Evolutionary conservation across 1,139 yeast species (phyloP), one percentile per base, ranked within the genome.

Genomic region (Lodderomyces theae): DNA sequence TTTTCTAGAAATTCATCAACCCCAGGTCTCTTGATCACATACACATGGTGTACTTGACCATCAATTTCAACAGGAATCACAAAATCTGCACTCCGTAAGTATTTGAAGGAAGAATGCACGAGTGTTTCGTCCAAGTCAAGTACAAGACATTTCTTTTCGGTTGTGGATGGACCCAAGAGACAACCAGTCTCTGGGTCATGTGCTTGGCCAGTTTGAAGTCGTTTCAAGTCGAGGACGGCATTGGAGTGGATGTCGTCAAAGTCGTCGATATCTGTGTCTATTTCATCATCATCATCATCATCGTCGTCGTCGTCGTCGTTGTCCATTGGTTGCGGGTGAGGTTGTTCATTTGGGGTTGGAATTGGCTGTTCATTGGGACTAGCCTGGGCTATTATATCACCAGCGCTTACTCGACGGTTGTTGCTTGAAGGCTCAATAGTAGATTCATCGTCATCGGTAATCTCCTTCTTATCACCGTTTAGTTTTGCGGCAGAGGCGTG

Each of bases 21-120:
- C 1, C 98, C 98, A 1, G 99, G 99, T 54, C 99, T 78, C 59
- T 94, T 92, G 44, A 90, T 88, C 24, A 92, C 98, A 60, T 89
- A 92, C 37, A 92, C 98, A 57, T 88, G 94, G 62, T 94, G 97
- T 24, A 83, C 75, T 61, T 86, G 94, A 54, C 83, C 83, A 56
- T 92, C 97, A 48, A 92, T 92, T 61, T 72, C 77, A 36, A 72
- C 78, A 8, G 96, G 96, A 40, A 94, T 87, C 38, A 94, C 95
- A 65, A 92, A 92, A 64, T 92, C 98, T 1, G 97, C 96, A 34
- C 89, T 86, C 47, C 94, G 79, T 46, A 92, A 76, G 61, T 84
- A 88, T 63, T 92, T 90, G 72, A 92, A 92, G 6, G 96, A 86
- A 3, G 96, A 87, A 61, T 92, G 99, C 19, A 92, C 98, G 48